These are phyloP conservation scores for Curvularia lunata DNA, from an alignment of 2,329 filamentous ascomycete species.

Conservation along the genomic window DNA sequence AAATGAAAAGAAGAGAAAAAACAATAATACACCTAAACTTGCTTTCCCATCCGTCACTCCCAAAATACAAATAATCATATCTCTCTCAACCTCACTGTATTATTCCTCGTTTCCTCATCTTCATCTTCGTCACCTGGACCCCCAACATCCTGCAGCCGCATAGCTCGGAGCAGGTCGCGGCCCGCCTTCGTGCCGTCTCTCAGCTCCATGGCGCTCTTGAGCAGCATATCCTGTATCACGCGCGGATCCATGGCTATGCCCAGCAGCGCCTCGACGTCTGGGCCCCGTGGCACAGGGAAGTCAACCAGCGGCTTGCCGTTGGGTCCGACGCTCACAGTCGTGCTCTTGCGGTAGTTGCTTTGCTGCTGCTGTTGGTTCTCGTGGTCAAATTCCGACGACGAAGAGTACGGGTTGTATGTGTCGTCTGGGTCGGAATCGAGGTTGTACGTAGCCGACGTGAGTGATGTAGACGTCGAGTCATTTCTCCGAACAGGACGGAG, in stretches of 20 bases:
- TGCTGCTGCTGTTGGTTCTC: conserved; percentile 8
- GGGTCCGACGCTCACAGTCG: conserved; percentile 36
- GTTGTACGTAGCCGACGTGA: conserved; percentile 4
- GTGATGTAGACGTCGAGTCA: conserved; percentile 27
- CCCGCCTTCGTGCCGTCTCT: conserved; percentile 39
- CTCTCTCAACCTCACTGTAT: conserved; percentile 18
- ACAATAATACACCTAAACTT: too few relatives aligned
- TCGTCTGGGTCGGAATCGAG: conserved; percentile 20
- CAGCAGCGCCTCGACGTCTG: conserved; percentile 36
- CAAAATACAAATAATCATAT: neutral
- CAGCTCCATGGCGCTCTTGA: conserved; percentile 41
- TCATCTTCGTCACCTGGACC: conserved; percentile 16
- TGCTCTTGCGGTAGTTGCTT: conserved; percentile 19
- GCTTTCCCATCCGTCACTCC: neutral
- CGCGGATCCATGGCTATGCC: conserved; percentile 27
- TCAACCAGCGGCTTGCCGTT: conserved; percentile 44
- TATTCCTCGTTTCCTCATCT: conserved; percentile 9
- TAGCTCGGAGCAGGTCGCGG: conserved; percentile 41
- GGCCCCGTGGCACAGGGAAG: conserved; percentile 42
- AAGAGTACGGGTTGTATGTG: conserved; percentile 30
- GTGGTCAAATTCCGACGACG: conserved; percentile 29
- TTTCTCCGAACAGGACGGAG: conserved; percentile 25
- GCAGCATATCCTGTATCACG: conserved; percentile 35
- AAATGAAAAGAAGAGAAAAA: too few relatives aligned
- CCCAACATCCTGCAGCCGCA: conserved; percentile 38